Evolutionary conservation across 169 alveolate genomes (phyloP), one percentile per base, ranked within the genome.

Genomic region (Plasmodium gonderi): DNA sequence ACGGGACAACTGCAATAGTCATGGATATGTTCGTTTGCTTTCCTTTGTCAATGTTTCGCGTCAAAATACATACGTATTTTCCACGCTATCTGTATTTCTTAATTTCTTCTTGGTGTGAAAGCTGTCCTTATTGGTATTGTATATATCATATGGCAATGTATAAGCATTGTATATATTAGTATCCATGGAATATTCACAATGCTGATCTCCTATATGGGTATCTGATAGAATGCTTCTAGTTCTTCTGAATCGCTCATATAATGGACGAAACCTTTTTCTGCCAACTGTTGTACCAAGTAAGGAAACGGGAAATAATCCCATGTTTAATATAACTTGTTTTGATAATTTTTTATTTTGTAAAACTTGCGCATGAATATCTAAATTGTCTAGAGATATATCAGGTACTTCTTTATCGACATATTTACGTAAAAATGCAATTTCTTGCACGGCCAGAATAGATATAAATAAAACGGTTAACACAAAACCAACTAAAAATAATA

Each of bases 341-440:
- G 95, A 91, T 64, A 95, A 91, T 72, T 93, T 95, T 69, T 95
- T 93, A 83, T 95, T 94, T 75, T 89, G 95, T 29, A 92, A 85
- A 14, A 93, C 97, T 49, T 95, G 97, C 20, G 97, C 91, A 23
- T 92, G 82, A 74, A 95, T 79, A 65, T 95, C 97, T 54, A 94
- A 87, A 75, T 92, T 94, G 36, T 94, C 96, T 36, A 93, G 91
- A 20, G 95, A 82, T 33, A 95, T 64, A 45, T 93, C 97, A 12
- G 97, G 97, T 23, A 95, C 97, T 67, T 92, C 95, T 49, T 92
- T 93, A 80, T 95, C 97, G 5, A 95, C 97, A 40, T 90, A 95
- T 51, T 93, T 92, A 40, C 97, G 92, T 95, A 95, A 76, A 81
- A 82, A 79, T 33, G 95, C 81, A 94, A 95, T 95, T 78, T 95